Percentiles rank a stretch among this genome's conserved stretches.
Evolutionary conservation across 2,329 filamentous ascomycete species (phyloP).

Genomic region (Pseudogymnoascus sp.): DNA sequence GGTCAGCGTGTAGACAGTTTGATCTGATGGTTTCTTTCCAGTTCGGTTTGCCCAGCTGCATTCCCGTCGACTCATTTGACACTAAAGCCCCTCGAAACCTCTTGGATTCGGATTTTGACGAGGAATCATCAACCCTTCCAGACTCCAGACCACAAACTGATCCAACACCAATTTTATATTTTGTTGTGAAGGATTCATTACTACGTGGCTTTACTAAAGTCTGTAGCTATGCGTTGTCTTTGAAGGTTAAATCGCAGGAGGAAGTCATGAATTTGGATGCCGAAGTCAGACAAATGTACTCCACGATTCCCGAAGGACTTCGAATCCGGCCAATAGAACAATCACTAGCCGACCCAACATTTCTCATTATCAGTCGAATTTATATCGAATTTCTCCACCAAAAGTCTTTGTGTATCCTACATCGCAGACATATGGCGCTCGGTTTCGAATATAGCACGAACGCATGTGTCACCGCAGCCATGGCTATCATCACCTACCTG

Average conservation of each 20-base stretch:
- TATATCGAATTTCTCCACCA: conserved; percentile 23
- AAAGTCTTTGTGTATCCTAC: conserved; percentile 26
- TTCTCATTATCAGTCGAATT: conserved; percentile 22
- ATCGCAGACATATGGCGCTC: conserved; percentile 24
- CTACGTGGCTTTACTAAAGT: conserved; percentile 26
- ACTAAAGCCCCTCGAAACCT: conserved; percentile 24
- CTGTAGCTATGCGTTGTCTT: conserved; percentile 25
- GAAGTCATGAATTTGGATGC: conserved; percentile 20
- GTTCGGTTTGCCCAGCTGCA: conserved; percentile 25
- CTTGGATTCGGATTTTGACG: conserved; percentile 25
- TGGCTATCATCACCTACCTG: conserved; percentile 19
- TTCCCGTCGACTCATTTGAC: conserved; percentile 21
- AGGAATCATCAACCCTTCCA: conserved; percentile 20
- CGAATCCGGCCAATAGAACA: conserved; percentile 19
- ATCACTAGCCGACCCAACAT: conserved; percentile 20
- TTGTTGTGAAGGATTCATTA: conserved; percentile 28
- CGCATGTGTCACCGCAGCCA: conserved; percentile 20
- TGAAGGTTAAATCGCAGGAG: conserved; percentile 19
- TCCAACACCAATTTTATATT: conserved; percentile 24
- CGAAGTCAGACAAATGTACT: conserved; percentile 20
- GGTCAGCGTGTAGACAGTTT: conserved; percentile 23
- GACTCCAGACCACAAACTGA: conserved; percentile 21
- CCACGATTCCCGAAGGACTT: conserved; percentile 17
- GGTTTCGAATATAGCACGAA: conserved; percentile 17
- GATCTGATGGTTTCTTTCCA: conserved; percentile 27